Evolutionary conservation across 2,329 filamentous ascomycete species (phyloP), one percentile per base, ranked within the genome.

Genomic region (Ascochyta rabiei): DNA sequence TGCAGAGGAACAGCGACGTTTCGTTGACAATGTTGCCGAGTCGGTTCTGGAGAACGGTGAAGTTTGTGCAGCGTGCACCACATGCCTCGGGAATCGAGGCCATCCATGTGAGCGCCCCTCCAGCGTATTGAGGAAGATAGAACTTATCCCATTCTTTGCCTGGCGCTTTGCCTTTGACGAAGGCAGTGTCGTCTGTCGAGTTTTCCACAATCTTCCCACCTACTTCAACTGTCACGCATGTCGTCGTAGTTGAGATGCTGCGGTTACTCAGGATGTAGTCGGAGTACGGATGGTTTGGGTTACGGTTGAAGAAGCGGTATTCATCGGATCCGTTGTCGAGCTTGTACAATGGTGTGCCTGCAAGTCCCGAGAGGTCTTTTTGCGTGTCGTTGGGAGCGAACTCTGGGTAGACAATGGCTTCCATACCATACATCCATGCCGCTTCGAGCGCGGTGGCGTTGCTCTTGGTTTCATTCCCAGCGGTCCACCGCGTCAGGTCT

Each of bases 231-330:
- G 70, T 33, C 8, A 54, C 30, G 48, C 71, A 74, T 4, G 60
- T 60, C 2, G 70, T 64, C 0, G 9, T 48, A 2, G 65, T 62
- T 2, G 46, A 58, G 0, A 74, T 48, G 15, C 53, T 69, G 21
- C 72, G 63, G 2, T 53, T 54, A 9, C 66, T 67, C 7, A 68
- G 53, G 5, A 67, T 24, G 38, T 72, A 72, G 39, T 73, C 68
- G 13, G 63, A 60, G 37, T 61, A 75, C 15, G 59, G 57, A 12
- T 67, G 69, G 0, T 48, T 37, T 4, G 70, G 70, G n/a, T 74
- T 68, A 5, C 71, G 66, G 34, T 72, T 73, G 45, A 68, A 63
- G 45, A 75, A 74, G 9, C 61, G 57, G 47, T 74, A 75, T 10
- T 69, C 60, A 46, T 67, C 71, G 1, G 48, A 57, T 1, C 43